These are phyloP conservation scores for Apiospora marii DNA, from an alignment of 2,329 filamentous ascomycete genomes.

Conservation along the genomic window DNA sequence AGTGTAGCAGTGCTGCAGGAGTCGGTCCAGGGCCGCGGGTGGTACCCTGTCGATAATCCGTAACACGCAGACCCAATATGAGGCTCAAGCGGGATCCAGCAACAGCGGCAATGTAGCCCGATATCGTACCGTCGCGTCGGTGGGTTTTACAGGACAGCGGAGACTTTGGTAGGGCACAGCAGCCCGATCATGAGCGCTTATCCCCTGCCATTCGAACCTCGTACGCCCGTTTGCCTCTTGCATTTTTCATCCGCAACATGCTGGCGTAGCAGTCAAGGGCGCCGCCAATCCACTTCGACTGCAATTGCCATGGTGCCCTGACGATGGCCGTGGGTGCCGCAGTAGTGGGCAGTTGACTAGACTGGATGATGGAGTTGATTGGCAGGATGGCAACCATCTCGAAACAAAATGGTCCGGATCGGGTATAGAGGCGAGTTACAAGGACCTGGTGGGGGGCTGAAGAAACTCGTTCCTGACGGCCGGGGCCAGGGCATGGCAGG, in stretches of 20 bases:
- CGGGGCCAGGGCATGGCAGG: background rate
- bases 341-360: conserved; percentile 3
- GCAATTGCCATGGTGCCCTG: conserved; percentile 20
- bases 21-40: conserved; percentile 19
- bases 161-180: conserved; percentile 2
- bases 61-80: conserved; percentile 27
- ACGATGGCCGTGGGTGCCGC: background rate
- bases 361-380: conserved; percentile 11
- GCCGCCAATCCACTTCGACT: background rate
- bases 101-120: conserved; percentile 23
- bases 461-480: conserved; percentile 18
- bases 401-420: conserved; percentile 30
- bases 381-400: conserved; percentile 25
- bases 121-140: conserved; percentile 3
- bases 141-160: background rate
- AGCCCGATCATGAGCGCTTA: background rate
- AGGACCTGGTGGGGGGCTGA: conserved; percentile 22
- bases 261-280: background rate
- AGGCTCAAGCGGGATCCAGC: conserved; percentile 22
- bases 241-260: background rate
- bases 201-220: background rate
- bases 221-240: background rate
- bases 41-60: conserved; percentile 26
- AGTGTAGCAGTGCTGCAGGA: conserved; percentile 15
- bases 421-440: conserved; percentile 28